Evolutionary conservation across 768 basidiomycete species (phyloP).

Genomic region (Hortiboletus campestris): DNA sequence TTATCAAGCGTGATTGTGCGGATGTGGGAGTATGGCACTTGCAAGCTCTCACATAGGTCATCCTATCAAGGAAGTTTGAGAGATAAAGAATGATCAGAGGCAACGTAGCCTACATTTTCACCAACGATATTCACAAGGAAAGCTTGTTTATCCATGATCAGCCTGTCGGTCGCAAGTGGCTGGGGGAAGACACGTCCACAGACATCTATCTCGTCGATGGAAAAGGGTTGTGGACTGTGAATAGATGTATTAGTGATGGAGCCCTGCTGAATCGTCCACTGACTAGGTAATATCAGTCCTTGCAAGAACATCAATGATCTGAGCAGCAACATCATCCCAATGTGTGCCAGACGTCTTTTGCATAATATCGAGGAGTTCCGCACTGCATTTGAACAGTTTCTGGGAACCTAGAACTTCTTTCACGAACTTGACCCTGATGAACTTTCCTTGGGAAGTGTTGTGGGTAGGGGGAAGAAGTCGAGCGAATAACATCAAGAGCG

Average conservation of each 20-base stretch:
- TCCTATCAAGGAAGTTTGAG: constrained; percentile 34
- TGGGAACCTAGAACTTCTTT: constrained; percentile 48
- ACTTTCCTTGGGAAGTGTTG: constrained; percentile 32
- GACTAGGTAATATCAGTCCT: constrained; percentile 47
- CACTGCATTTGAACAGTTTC: constrained; percentile 35
- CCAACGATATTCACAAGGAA: constrained; percentile 50
- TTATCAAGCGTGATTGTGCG: constrained; percentile 25
- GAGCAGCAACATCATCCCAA: constrained; percentile 53
- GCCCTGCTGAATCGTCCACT: constrained; percentile 21
- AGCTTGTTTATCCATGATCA: constrained; percentile 51
- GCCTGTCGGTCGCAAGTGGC: constrained; percentile 39
- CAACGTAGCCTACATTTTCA: constrained; percentile 14
- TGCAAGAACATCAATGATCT: constrained; percentile 49
- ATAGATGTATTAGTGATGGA: constrained; percentile 3
- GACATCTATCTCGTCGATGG: constrained; percentile 39
- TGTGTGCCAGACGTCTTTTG: constrained; percentile 41
- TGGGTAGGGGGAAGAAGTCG: constrained; percentile 49
- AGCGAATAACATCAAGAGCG: constrained; percentile 55
- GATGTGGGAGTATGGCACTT: constrained; percentile 40
- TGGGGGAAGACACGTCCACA: constrained; percentile 35
- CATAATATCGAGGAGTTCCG: constrained; percentile 40
- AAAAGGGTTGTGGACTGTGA: constrained; percentile 60
- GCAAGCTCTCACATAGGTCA: constrained; percentile 51
- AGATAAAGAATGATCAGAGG: neutral
- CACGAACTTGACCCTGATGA: constrained; percentile 46